Base-by-base conservation (phyloP, 2,329 filamentous ascomycete genomes). In the Pyrenochaeta sp. region DNA sequence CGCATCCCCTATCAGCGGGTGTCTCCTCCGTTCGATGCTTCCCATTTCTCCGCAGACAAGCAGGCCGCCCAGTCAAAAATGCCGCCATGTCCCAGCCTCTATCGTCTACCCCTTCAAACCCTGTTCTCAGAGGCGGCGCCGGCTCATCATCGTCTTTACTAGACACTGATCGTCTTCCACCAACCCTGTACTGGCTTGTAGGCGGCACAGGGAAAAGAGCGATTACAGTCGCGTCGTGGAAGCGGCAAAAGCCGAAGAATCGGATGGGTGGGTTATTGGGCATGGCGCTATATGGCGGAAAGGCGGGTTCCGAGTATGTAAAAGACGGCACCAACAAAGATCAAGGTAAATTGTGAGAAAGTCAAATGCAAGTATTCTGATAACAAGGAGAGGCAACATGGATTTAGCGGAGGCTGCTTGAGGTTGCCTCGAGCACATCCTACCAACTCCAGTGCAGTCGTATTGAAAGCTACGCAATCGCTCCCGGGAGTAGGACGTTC, bases 201-300 rank as follows among this genome's bases (percentile, higher is more conserved):
- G 73, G 73, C 7, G 68, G 67, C 0, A 64, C 43, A 2, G 64
- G 62, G 0, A 50, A 52, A 27, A 25, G 24, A 8, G 49, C 66
- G 0, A 50, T 68, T 0, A 66, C 62, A 1, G 54, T 58, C 7
- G 37, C 15, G 5, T 39, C 50, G n/a, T 75, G 71, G 72, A 70
- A 66, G n/a, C 55, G 37, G 12, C 58, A 56, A 28, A 67, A 52
- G 42, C 66, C 64, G 13, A 64, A 65, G 56, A 64, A 64, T 22
- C 62, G 70, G 6, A 68, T 68, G 57, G 66, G 67, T 7, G 69
- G 71, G 2, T 34, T 73, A 30, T 24, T 71, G 2, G 69, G 72
- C 3, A 66, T 70, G 60, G 64, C 62, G 2, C 36, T 74, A 5
- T 67, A 62, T 58, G 71, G 72, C 5, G 2, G 13, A 2, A 61